phyloP scores from a whole-genome alignment of 2,329 filamentous ascomycete species.

The Fusarium nygamai region DNA sequence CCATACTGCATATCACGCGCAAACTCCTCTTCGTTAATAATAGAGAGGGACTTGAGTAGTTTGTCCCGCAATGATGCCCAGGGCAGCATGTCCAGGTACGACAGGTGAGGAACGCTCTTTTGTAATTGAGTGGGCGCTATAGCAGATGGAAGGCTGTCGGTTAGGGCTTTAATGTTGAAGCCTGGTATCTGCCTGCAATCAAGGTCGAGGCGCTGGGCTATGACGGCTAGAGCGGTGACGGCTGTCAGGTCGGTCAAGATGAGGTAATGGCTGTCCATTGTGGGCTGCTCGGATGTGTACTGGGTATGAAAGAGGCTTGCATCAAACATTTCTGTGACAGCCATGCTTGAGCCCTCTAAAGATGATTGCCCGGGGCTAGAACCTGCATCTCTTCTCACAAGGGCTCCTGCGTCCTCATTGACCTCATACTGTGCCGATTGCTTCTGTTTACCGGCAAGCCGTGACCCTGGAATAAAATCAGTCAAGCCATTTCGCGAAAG shows the following conservation, averaged over 20 bases:
- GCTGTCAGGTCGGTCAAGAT: conserved; percentile 8
- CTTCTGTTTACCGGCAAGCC: not conserved
- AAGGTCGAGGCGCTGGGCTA: not conserved
- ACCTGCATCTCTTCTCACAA: not conserved
- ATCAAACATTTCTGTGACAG: not conserved
- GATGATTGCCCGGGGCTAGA: not conserved
- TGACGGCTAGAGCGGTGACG: not conserved
- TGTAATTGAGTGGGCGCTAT: conserved; percentile 16
- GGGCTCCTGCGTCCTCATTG: fast-evolving
- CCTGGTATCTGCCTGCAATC: not conserved
- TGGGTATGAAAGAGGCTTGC: not conserved
- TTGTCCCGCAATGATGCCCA: conserved; percentile 17
- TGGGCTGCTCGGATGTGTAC: not conserved
- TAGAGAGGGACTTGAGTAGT: conserved; percentile 6
- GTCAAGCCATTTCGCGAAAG: fast-evolving
- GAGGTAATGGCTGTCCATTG: conserved; percentile 1
- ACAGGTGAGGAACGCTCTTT: conserved; percentile 1
- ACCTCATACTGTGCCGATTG: not conserved
- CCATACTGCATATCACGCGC: not conserved
- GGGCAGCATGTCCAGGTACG: conserved; percentile 25
- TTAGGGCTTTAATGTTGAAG: not conserved
- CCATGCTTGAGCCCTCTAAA: not conserved
- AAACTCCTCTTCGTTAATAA: conserved; percentile 11
- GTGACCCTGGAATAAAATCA: not conserved
- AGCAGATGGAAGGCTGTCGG: not conserved